Percentiles rank a stretch among this genome's conserved stretches.
Conservation (phyloP, 1,284 basidiomycete species). For the Rhizopogon parksii region DNA sequence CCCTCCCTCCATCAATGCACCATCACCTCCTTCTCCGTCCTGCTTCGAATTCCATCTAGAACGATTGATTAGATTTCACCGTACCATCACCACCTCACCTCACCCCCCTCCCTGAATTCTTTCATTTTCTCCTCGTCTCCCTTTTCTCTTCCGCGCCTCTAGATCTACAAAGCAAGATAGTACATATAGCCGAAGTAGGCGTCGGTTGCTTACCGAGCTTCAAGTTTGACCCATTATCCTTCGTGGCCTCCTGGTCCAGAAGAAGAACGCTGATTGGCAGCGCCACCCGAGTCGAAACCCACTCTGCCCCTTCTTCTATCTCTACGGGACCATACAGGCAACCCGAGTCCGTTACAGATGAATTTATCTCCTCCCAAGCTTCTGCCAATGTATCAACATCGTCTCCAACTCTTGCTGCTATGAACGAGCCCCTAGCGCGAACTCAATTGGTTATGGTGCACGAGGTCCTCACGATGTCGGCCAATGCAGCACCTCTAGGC, state of each 20-base stretch:
- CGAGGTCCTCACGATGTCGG: constrained; percentile 49
- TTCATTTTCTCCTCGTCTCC: constrained; percentile 10
- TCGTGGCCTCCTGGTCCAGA: no score
- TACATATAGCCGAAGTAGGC: neutral
- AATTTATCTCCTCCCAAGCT: constrained; percentile 60
- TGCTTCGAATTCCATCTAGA: no score
- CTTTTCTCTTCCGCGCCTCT: constrained; percentile 9
- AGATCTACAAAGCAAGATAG: constrained; percentile 7
- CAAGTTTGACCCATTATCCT: constrained; percentile 73
- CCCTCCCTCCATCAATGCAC: no score
- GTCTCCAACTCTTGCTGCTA: constrained; percentile 51
- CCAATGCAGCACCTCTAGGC: constrained; percentile 75
- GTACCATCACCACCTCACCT: no score
- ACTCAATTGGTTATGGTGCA: constrained; percentile 54
- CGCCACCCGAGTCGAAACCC: no score
- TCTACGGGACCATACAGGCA: no score
- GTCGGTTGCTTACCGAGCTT: constrained; percentile 47
- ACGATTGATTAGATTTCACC: no score
- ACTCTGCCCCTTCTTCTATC: constrained; percentile 50
- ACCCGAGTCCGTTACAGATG: no score
- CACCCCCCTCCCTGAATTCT: no score
- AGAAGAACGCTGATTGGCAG: no score
- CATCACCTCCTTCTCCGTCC: no score
- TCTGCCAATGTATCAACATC: constrained; percentile 54
- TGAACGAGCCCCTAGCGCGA: constrained; percentile 65